These are phyloP conservation scores for Musa schizocarpa DNA, from an alignment of 176 grass and related monocot species.

Conservation along the genomic window DNA sequence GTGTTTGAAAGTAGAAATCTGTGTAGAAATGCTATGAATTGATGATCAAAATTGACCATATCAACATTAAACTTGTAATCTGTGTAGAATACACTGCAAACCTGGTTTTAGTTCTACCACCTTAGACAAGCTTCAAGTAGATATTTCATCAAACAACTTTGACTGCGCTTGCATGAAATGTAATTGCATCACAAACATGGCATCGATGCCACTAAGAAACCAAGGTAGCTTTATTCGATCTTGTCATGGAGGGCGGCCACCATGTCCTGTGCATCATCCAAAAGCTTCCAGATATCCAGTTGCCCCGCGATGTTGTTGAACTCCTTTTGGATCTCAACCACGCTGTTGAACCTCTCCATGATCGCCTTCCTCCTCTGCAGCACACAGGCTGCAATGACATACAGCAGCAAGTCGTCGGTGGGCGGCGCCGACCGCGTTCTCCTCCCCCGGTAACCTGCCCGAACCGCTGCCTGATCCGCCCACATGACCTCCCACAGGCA, in stretches of 20 bases:
- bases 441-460: constrained; percentile 58
- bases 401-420: constrained; percentile 60
- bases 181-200: no score
- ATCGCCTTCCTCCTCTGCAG: constrained; percentile 82
- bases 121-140: no score
- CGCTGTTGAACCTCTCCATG: constrained; percentile 81
- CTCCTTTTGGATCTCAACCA: constrained; percentile 79
- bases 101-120: no score
- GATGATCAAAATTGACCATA: no score
- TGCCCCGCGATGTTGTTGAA: constrained; percentile 67
- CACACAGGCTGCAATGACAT: constrained; percentile 21
- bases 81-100: no score
- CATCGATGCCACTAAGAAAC: no score
- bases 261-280: constrained; percentile 76
- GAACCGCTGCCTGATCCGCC: constrained; percentile 76
- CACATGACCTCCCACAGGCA: constrained; percentile 17
- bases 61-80: no score
- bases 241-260: constrained; percentile 82
- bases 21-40: no score
- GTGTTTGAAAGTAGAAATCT: no score
- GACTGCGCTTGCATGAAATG: no score
- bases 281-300: constrained; percentile 34
- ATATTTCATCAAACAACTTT: no score
- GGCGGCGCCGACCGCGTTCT: constrained; percentile 64
- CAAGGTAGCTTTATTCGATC: constrained; percentile 9